phyloP scores from a whole-genome alignment of 192 early-diverging fungal genomes.

The Entomortierella parvispora region DNA sequence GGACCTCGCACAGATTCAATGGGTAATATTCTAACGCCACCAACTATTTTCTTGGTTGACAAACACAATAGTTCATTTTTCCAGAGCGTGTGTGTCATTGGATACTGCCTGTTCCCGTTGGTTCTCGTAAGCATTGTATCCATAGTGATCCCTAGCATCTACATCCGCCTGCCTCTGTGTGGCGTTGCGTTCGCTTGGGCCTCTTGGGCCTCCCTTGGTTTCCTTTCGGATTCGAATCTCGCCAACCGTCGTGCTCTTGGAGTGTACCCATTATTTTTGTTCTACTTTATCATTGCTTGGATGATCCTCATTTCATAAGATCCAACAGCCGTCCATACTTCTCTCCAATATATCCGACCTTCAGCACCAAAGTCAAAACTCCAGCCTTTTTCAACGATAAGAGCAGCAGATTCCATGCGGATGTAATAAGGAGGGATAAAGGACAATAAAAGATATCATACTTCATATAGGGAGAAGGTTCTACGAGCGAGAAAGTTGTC shows the following conservation, averaged over 20 bases:
- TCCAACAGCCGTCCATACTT: too few species aligned
- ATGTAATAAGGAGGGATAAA: too few species aligned
- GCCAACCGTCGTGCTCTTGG: constrained; percentile 87
- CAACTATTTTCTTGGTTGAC: not conserved
- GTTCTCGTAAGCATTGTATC: constrained; percentile 81
- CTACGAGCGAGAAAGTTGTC: too few species aligned
- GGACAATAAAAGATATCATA: too few species aligned
- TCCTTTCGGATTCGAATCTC: constrained; percentile 88
- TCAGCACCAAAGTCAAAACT: too few species aligned
- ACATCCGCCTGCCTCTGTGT: constrained; percentile 79
- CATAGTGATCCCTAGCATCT: constrained; percentile 71
- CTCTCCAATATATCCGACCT: too few species aligned
- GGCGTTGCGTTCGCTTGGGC: constrained; percentile 87
- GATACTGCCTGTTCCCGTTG: constrained; percentile 97
- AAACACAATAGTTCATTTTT: constrained; percentile 83
- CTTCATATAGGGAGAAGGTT: too few species aligned
- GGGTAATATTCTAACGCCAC: too few species aligned
- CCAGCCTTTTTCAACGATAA: too few species aligned
- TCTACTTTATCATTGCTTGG: constrained; percentile 97
- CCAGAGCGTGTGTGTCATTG: constrained; percentile 95
- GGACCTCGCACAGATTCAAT: too few species aligned
- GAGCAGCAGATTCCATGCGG: too few species aligned
- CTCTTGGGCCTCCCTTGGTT: constrained; percentile 93
- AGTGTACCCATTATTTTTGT: constrained; percentile 94
- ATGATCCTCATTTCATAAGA: constrained; percentile 86